phyloP scores from a whole-genome alignment of 1,139 yeast species.

The Debaryomycetaceae sp. region DNA sequence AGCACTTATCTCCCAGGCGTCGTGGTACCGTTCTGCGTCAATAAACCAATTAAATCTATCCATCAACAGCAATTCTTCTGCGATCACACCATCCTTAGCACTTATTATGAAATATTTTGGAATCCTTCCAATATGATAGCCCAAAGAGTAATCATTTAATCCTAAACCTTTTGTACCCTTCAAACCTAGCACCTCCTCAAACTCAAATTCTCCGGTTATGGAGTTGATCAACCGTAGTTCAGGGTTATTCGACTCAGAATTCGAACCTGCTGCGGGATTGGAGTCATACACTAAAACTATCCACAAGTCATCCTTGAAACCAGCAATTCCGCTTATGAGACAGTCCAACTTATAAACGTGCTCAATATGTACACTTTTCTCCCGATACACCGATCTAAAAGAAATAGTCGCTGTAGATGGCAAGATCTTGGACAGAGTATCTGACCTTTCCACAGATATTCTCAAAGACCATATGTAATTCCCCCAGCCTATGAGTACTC shows the following conservation, averaged over 20 bases:
- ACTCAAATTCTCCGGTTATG: constrained; percentile 67
- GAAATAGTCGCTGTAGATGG: constrained; percentile 70
- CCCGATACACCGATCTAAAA: constrained; percentile 48
- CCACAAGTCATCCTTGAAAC: constrained; percentile 64
- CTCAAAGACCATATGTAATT: constrained; percentile 71
- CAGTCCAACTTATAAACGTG: constrained; percentile 53
- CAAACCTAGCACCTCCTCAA: constrained; percentile 77
- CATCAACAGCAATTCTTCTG: constrained; percentile 60
- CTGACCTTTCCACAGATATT: constrained; percentile 29
- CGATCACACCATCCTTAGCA: constrained; percentile 78
- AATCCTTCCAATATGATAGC: constrained; percentile 38
- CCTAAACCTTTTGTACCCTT: constrained; percentile 60
- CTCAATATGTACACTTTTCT: constrained; percentile 57
- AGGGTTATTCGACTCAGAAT: constrained; percentile 45
- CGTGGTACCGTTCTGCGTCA: constrained; percentile 48
- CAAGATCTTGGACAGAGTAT: constrained; percentile 28
- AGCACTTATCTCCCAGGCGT: constrained; percentile 77
- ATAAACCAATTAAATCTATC: constrained; percentile 77
- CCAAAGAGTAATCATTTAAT: constrained; percentile 73
- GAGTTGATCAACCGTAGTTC: constrained; percentile 70
- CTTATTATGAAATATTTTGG: constrained; percentile 65
- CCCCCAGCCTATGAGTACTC: constrained; percentile 82
- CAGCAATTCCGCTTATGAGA: constrained; percentile 73
- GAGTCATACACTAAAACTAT: constrained; percentile 57
- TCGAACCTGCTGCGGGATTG: constrained; percentile 27